Evolutionary conservation across 139 green algal genomes (phyloP).

Genomic region (Protoeuglena noctilucae): DNA sequence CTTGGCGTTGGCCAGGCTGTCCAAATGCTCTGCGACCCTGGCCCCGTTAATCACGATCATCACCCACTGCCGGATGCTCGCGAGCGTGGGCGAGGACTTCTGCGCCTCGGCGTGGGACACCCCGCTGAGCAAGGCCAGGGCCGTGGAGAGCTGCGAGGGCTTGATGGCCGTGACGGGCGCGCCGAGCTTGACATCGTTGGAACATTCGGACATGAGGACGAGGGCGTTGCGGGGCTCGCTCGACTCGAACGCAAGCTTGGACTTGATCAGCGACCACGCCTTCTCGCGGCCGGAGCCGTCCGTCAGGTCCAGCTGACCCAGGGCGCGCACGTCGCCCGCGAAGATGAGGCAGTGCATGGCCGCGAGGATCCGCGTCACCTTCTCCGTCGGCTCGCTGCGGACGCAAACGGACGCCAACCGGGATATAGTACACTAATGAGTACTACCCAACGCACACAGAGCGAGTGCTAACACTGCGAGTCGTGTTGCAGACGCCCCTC

Average conservation of each 20-base stretch:
- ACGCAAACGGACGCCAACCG: no score
- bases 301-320: not conserved
- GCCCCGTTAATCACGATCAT: not conserved
- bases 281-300: not conserved
- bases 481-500: no score
- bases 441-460: no score
- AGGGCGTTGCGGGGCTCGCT: not conserved
- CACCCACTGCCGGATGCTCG: not conserved
- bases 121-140: not conserved
- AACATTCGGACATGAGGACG: not conserved
- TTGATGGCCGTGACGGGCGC: no score
- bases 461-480: no score
- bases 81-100: not conserved
- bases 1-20: no score
- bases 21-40: no score
- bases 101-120: not conserved
- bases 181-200: not conserved
- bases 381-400: not conserved
- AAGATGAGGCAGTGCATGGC: not conserved
- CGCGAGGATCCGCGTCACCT: not conserved
- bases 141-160: not conserved
- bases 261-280: not conserved
- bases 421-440: no score
- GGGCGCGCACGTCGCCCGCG: not conserved
- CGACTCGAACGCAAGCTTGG: not conserved